phyloP scores from a whole-genome alignment of 495 filamentous ascomycete species.

The Chaetomium fimeti region DNA sequence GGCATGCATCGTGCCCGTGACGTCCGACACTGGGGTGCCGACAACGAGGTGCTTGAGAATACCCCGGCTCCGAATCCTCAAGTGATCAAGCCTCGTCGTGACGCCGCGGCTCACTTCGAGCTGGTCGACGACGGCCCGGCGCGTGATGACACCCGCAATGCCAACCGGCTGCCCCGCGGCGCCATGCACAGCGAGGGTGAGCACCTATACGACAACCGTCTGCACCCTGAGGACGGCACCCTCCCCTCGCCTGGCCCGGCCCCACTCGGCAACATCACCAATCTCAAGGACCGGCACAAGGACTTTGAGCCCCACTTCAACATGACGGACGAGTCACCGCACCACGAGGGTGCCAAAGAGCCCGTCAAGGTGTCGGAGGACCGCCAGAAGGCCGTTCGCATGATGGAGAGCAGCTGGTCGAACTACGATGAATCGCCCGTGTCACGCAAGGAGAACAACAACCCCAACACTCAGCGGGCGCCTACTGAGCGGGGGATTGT shows the following conservation, averaged over 20 bases:
- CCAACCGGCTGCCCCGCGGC: constrained; percentile 44
- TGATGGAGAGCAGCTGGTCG: constrained; percentile 67
- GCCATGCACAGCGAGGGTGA: constrained; percentile 58
- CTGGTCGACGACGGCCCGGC: constrained; percentile 32
- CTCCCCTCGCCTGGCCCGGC: constrained; percentile 33
- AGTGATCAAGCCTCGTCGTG: constrained; percentile 67
- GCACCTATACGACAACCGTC: constrained; percentile 74
- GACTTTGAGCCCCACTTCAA: constrained; percentile 72
- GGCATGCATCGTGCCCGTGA: constrained; percentile 50
- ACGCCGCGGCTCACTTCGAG: constrained; percentile 75
- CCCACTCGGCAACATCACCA: constrained; percentile 60
- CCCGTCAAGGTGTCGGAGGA: constrained; percentile 45
- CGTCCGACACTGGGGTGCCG: constrained; percentile 68
- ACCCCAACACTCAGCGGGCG: constrained; percentile 33
- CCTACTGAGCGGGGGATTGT: constrained; percentile 50
- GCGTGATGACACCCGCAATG: constrained; percentile 54
- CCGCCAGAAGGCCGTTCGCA: constrained; percentile 60
- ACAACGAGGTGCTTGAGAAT: constrained; percentile 59
- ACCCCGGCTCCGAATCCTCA: constrained; percentile 55
- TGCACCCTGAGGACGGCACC: constrained; percentile 58
- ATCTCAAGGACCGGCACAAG: constrained; percentile 64
- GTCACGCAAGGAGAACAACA: constrained; percentile 47
- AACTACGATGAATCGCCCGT: constrained; percentile 61
- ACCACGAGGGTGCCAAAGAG: constrained; percentile 21
- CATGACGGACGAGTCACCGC: constrained; percentile 62